These are phyloP conservation scores for Yarrowia sp. DNA, from an alignment of 805 yeast species.

Conservation along the genomic window DNA sequence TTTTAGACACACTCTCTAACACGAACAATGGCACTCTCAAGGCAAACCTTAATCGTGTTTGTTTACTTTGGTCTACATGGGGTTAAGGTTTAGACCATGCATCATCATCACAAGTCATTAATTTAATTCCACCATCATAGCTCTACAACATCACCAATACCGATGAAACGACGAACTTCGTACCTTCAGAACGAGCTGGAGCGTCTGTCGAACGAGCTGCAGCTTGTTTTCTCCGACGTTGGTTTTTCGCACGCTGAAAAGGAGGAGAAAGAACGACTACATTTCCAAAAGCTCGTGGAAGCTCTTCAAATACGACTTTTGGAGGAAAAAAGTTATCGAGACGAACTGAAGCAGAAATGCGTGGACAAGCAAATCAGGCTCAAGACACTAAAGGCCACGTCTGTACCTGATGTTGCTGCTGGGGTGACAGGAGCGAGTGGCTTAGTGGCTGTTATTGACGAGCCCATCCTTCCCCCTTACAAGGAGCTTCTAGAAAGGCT, in stretches of 20 bases:
- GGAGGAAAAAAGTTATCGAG: slow-evolving; percentile 25
- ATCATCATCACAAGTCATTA: background rate
- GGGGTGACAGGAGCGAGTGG: slow-evolving; percentile 1
- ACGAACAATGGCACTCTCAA: background rate
- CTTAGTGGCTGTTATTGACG: slow-evolving; percentile 9
- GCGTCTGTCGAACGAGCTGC: slow-evolving; percentile 33
- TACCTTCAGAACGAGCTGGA: slow-evolving; percentile 31
- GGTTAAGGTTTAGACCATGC: slow-evolving; percentile 22
- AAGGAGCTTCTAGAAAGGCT: slow-evolving; percentile 28
- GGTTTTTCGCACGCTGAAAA: slow-evolving; percentile 27
- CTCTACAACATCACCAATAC: background rate
- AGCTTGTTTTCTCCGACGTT: slow-evolving; percentile 23
- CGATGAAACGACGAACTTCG: slow-evolving; percentile 35
- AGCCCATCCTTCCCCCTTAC: slow-evolving; percentile 12
- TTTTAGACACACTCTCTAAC: too few relatives aligned
- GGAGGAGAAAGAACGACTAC: slow-evolving; percentile 23
- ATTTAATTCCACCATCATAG: background rate
- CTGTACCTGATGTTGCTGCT: slow-evolving; percentile 6
- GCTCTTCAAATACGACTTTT: slow-evolving; percentile 19
- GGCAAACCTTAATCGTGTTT: slow-evolving; percentile 6
- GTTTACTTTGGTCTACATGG: slow-evolving; percentile 24
- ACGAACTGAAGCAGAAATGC: slow-evolving; percentile 31
- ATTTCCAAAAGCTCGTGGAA: slow-evolving; percentile 20
- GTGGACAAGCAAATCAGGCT: slow-evolving; percentile 18
- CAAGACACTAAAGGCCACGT: background rate